Base-by-base conservation (phyloP, 805 yeast genomes). In the Metahyphopichia silvanorum region DNA sequence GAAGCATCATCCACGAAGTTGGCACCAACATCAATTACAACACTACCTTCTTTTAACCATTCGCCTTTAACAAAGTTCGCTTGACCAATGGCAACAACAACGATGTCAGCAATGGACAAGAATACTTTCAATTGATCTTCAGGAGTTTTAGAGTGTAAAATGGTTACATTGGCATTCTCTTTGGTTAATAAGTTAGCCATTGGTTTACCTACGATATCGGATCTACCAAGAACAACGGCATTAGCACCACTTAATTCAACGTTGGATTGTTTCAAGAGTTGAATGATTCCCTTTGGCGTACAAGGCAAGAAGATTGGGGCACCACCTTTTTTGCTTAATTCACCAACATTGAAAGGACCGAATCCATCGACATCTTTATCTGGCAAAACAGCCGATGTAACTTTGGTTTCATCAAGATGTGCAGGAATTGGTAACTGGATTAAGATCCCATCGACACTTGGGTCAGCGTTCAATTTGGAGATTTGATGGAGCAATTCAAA, bases 191-290 rank as follows among this genome's bases (percentile, higher is more conserved):
- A 64, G 21, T 80, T 74, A 26, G 91, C 78, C 36, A 84, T 77
- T 25, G 95, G 95, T 33, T 80, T 75, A 39, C 95, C 95, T 19
- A 85, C 95, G 44, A 85, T 85, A 58, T 85, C 91, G 23, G 89
- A 82, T 62, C 95, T 74, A 30, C 95, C 95, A 42, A 85, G 63
- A 15, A 85, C 88, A 25, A 85, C 93, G n/a, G 89, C 91, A 49
- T 77, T 71, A 39, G 79, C 73, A 41, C 93, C 93, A 20, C 63
- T 53, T 28, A 84, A 53, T 6, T 63, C 57, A 15, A 82, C 72
- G 13, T 76, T 72, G 20, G 83, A 68, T 41, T 74, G 69, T 42
- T 75, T 62, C 37, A 85, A 63, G 42, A 85, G 63, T 49, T 76
- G 74, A 60, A 85, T 73, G 46, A 83, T 77, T 17, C 94, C 95